These are phyloP conservation scores for Fusarium fujikuroi DNA, from an alignment of 2,329 filamentous ascomycete genomes.

Conservation along the genomic window DNA sequence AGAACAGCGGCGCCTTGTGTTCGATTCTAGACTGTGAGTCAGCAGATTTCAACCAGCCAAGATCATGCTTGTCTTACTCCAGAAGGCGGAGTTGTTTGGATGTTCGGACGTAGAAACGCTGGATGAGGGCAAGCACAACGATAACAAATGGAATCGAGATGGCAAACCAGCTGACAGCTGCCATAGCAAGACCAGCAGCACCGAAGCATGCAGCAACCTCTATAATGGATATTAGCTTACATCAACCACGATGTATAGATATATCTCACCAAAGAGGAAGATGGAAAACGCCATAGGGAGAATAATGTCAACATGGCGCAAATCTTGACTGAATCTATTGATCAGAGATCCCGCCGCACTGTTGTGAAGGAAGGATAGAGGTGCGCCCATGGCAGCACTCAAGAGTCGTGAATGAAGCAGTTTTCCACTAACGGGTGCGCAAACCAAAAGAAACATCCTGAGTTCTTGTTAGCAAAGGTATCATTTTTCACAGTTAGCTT, in stretches of 20 bases:
- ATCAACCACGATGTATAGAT: not conserved
- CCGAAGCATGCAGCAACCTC: conserved; percentile 52
- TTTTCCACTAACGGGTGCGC: conserved; percentile 42
- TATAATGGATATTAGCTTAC: conserved; percentile 9
- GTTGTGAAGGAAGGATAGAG: conserved; percentile 45
- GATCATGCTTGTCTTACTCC: conserved; percentile 47
- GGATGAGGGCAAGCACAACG: conserved; percentile 55
- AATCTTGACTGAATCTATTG: conserved; percentile 56
- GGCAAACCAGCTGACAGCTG: conserved; percentile 57
- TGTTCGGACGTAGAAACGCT: conserved; percentile 65
- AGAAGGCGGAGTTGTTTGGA: conserved; percentile 65
- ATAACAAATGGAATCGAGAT: conserved; percentile 58
- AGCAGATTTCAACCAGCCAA: not conserved
- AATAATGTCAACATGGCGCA: conserved; percentile 53
- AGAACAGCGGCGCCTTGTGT: conserved; percentile 48
- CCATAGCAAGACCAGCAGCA: conserved; percentile 56
- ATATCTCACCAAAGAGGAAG: conserved; percentile 43
- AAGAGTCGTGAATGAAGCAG: conserved; percentile 41
- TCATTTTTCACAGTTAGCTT: fast-evolving
- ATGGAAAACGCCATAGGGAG: conserved; percentile 46
- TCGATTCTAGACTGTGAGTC: conserved; percentile 42
- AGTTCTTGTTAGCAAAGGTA: conserved; percentile 3
- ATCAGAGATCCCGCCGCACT: conserved; percentile 44
- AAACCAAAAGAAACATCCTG: conserved; percentile 43
- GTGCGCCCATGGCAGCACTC: conserved; percentile 43